Percentiles rank a stretch among this genome's conserved stretches.
These are phyloP conservation scores for Boletus huronensis DNA, from an alignment of 768 basidiomycete genomes.

Conservation along the genomic window DNA sequence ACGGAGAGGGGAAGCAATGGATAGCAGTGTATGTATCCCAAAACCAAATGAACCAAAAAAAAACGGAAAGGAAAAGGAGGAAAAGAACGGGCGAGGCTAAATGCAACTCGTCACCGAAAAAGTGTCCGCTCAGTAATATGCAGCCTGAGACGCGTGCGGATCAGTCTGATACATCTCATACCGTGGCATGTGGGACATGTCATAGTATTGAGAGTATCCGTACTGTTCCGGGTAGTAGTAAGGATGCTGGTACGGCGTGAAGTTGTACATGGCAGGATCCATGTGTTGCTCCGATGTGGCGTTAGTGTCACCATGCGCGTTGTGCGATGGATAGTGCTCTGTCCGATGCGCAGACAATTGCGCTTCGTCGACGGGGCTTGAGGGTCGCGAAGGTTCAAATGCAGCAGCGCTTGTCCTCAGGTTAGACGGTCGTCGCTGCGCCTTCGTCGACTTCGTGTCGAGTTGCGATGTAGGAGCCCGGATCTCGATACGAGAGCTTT, in stretches of 20 bases:
- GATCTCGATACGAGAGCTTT: slow-evolving; percentile 70
- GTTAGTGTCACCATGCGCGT: slow-evolving; percentile 13
- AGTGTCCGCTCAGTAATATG: slow-evolving; percentile 52
- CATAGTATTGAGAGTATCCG: slow-evolving; percentile 63
- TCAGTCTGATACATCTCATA: slow-evolving; percentile 67
- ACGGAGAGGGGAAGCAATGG: slow-evolving; percentile 3
- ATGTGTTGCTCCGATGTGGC: slow-evolving; percentile 26
- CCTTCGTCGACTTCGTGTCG: slow-evolving; percentile 23
- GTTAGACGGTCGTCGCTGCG: slow-evolving; percentile 33
- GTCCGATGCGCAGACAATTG: slow-evolving; percentile 4
- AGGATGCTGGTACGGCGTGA: slow-evolving; percentile 51
- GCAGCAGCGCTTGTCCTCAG: slow-evolving; percentile 51
- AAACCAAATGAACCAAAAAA: slow-evolving; percentile 20
- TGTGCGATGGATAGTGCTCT: slow-evolving; percentile 16
- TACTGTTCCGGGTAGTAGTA: slow-evolving; percentile 76
- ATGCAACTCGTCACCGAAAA: slow-evolving; percentile 4
- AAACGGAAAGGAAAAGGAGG: not conserved
- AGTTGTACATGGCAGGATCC: slow-evolving; percentile 46
- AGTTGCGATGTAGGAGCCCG: slow-evolving; percentile 49
- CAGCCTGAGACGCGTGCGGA: slow-evolving; percentile 45
- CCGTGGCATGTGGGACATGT: slow-evolving; percentile 59
- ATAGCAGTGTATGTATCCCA: slow-evolving; percentile 23
- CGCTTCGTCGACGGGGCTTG: slow-evolving; percentile 22
- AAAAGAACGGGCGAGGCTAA: slow-evolving; percentile 11
- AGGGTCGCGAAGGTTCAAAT: slow-evolving; percentile 44